Conservation (phyloP, 352 stramenopile species). For the Phytophthora fragariaefolia region DNA sequence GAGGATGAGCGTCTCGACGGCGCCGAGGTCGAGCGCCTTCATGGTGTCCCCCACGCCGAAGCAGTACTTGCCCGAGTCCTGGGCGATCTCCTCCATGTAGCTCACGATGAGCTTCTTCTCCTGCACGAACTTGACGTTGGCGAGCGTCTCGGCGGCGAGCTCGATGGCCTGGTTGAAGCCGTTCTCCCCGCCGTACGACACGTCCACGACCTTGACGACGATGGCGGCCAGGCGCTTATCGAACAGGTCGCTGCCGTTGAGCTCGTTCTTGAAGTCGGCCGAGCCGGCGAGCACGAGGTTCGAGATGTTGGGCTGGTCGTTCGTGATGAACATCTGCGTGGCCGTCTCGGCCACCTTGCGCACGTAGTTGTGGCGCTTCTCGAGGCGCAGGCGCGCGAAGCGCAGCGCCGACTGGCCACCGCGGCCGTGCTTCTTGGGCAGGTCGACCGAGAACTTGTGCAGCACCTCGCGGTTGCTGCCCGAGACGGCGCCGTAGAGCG, state of each 20-base stretch:
- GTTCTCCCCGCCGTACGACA: constrained; percentile 99
- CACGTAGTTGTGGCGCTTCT: constrained; percentile 99
- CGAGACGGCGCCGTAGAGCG: constrained; percentile 97
- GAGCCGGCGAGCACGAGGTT: constrained; percentile 98
- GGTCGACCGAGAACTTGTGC: constrained; percentile 97
- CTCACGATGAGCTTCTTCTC: constrained; percentile 99
- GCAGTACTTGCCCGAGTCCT: constrained; percentile 99
- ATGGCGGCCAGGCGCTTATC: constrained; percentile 95
- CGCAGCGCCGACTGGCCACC: constrained; percentile 99
- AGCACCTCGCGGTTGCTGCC: constrained; percentile 94
- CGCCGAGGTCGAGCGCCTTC: constrained; percentile 97
- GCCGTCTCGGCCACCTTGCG: constrained; percentile 98
- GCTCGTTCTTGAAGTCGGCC: constrained; percentile 99
- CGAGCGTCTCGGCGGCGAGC: constrained; percentile 95
- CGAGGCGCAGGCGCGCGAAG: constrained; percentile 99
- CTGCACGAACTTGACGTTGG: constrained; percentile 99
- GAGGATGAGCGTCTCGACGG: constrained; percentile 99
- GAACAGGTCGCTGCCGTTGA: constrained; percentile 97
- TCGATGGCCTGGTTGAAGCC: constrained; percentile 99
- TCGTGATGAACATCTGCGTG: constrained; percentile 98
- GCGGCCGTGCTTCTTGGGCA: constrained; percentile 99
- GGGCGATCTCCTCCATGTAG: constrained; percentile 99
- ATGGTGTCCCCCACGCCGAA: constrained; percentile 99
- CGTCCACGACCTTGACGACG: constrained; percentile 99
- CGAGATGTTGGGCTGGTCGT: constrained; percentile 97